Base-by-base conservation (phyloP, 2,329 filamentous ascomycete genomes). In the Diplodia intermedia region DNA sequence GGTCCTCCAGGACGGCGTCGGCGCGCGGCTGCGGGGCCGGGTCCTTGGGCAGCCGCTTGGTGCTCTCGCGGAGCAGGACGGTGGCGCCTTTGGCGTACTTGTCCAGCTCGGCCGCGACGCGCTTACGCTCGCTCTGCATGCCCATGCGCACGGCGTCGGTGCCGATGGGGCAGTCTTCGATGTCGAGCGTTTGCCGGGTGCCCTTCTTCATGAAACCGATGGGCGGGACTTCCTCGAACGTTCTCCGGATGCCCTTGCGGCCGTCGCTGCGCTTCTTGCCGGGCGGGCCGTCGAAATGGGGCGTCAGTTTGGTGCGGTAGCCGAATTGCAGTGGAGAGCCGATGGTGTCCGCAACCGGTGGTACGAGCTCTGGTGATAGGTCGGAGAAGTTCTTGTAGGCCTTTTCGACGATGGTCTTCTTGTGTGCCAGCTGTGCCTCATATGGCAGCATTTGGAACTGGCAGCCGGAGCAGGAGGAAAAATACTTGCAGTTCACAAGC, bases 401-500 rank as follows among this genome's bases (percentile, higher is more conserved):
- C 76, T 95, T 96, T 75, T 97, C 92, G 55, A 99, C 89, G 69
- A 98, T 91, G 69, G 86, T 86, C 76, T 87, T 89, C 83, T 99
- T 99, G 80, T 94, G 90, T 54, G 84, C 84, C 33, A 99, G 87
- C 79, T 99, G 95, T 73, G 93, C 91, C 36, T 86, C 81, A 79
- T 98, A 98, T 66, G 92, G 88, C 71, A 99, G 87, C 92, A 98
- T 97, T 82, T 99, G 95, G 79, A 98, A 94, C 80, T 99, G 95
- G 77, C 95, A 99, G 38, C 95, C 95, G 11, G 91, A 92, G 80
- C 95, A 99, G 66, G 85, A 86, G 50, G 88, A 83, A 76, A 99
- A 99, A 83, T 99, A 98, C 73, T 88, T 86, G 82, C 95, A 99
- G 68, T 85, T 85, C 72, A 97, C 86, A 26, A 91, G 88, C 47